phyloP scores from a whole-genome alignment of 495 filamentous ascomycete genomes.

The Aspergillus mulundensis region DNA sequence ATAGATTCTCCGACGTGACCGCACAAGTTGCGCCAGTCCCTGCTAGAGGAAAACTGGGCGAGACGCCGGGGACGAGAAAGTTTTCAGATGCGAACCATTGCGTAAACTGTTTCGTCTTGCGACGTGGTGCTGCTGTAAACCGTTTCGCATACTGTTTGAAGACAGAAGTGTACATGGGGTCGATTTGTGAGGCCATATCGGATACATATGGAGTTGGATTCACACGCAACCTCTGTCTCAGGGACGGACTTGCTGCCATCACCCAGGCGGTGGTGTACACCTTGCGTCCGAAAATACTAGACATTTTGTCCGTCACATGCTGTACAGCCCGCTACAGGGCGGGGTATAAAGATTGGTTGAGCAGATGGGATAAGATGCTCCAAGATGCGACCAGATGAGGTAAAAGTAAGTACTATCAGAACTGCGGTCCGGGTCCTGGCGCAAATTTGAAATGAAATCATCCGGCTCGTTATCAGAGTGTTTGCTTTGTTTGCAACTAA shows the following conservation, averaged over 20 bases:
- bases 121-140: constrained; percentile 14
- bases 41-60: constrained; percentile 30
- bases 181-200: constrained; percentile 14
- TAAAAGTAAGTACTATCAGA: not conserved
- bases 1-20: constrained; percentile 27
- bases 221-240: constrained; percentile 38
- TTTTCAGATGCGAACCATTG: constrained; percentile 38
- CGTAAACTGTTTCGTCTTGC: constrained; percentile 27
- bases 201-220: constrained; percentile 22
- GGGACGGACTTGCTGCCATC: constrained; percentile 35
- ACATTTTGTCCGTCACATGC: constrained; percentile 50
- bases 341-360: not conserved
- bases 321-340: constrained; percentile 22
- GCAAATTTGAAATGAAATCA: constrained; percentile 44
- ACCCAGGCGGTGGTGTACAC: constrained; percentile 47
- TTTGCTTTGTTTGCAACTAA: constrained; percentile 45
- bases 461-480: constrained; percentile 20
- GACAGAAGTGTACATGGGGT: constrained; percentile 18
- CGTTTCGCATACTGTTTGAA: constrained; percentile 19
- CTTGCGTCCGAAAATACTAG: constrained; percentile 50
- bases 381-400: not conserved
- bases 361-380: not conserved
- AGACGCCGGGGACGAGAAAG: constrained; percentile 34
- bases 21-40: constrained; percentile 36
- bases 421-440: not conserved